Base-by-base conservation (phyloP, 202 grass and related monocot genomes). In the Elaeis oleifera region DNA sequence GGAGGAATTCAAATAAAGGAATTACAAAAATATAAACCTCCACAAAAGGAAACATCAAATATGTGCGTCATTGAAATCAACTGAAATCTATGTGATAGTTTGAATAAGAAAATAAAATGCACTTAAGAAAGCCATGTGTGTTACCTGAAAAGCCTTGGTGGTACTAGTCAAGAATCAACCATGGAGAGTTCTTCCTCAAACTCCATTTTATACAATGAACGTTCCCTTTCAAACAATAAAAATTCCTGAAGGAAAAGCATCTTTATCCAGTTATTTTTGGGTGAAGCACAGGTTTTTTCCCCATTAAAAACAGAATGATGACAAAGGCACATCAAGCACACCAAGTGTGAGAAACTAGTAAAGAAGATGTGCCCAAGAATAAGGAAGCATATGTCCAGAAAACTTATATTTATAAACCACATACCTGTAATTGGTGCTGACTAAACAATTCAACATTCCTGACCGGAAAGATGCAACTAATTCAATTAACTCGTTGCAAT, bases 371-470 rank as follows among this genome's bases (percentile, higher is more conserved):
- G 36, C 36, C 7, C 9, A 11, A 13, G 8, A 44, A 44, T 44
- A 0, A 31, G 5, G 2, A 13, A 3, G 27, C 18, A 44, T 56
- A 7, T 68, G 25, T 0, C 19, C n/a, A 68, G 29, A 29, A 23
- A 31, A 22, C 3, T 18, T 19, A 20, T 7, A 32, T 32, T 39
- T 27, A 21, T 56, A 26, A 65, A 54, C 54, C 32, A 50, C 56
- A 5, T 75, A 77, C 92, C 92, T 97, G 79, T 60, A 97, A 72
- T 59, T 97, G 92, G 60, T 83, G 92, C 71, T 89, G 84, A 75
- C 92, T 97, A 79, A 97, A 91, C 54, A 97, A 66, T 86, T 79
- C 76, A 97, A 79, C 53, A 97, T 86, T 79, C 84, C 74, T 36
- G 65, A 74, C 19, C 90, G 75, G 0, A 74, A 76, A 7, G 87